Base-by-base conservation (phyloP, 768 basidiomycete species). In the Suillus lakei region DNA sequence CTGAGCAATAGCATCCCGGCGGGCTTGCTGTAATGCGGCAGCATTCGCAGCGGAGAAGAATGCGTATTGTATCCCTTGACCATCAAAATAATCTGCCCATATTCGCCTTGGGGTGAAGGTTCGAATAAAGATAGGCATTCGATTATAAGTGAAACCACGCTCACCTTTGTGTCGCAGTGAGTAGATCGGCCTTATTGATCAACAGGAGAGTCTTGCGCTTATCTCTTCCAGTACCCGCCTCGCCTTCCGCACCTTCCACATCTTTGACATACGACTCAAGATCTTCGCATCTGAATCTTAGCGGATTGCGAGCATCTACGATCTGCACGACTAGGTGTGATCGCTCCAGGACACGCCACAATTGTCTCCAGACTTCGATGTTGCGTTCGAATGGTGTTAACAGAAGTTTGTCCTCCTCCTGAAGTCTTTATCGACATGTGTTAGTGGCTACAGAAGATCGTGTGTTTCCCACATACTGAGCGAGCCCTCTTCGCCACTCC, bases 321-420 rank as follows among this genome's bases (percentile, higher is more conserved):
- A 99, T 97, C 77, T 99, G 95, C 2, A 99, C 92, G 38, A 99
- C 80, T 28, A 99, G 86, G 70, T 98, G 93, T 1, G 97, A 98
- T 26, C 96, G 87, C 79, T 99, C 98, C 10, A 98, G 79, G 1
- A 99, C 98, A 60, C 98, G 85, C 98, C 98, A 99, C 9, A 99
- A 85, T 73, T 99, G 98, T 50, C 98, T 84, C 97, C 98, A 99
- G 15, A 99, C 98, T 82, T 99, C 96, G 38, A 99, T 79, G 73
- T 99, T 99, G 58, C 96, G 91, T 74, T 99, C 98, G 72, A 98
- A 99, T 5, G 96, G 97, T 0, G 96, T 97, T 1, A 98, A 82
- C n/a, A 98, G 85, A 34, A 99, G 86, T 46, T 88, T 86, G 63
- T 97, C 91, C 66, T 86, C 83, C 71, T 98, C 95, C 74, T 97